Evolutionary conservation across 768 basidiomycete genomes (phyloP), one percentile per base, ranked within the genome.

Genomic region (Floccularia luteovirens): DNA sequence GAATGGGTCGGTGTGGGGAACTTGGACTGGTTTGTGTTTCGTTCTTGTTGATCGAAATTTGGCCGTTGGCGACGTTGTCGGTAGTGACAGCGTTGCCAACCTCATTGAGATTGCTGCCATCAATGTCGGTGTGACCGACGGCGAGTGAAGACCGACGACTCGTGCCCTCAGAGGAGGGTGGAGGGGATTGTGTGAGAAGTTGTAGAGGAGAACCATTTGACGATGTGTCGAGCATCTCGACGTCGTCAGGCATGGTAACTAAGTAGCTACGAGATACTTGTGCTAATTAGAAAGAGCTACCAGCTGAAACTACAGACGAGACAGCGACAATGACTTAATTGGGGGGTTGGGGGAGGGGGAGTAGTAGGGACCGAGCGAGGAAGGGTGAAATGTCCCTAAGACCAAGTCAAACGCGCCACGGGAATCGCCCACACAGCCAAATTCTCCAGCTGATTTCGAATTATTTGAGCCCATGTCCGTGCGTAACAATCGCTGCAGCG

Each of bases 1-100:
- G 46, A 36, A 58, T 53, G 35, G 44, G 51, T 37, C 34, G 48
- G 35, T 35, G 49, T 42, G 37, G 46, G 36, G n/a, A n/a, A n/a
- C n/a, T n/a, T n/a, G n/a, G n/a, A n/a, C n/a, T 33, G 55, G 44
- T 41, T 51, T 47, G 43, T 23, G 46, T 11, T 19, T 24, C 36
- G 4, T 34, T 7, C 36, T 21, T 12, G 36, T 16, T 17, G 22
- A 17, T 16, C 22, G 33, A 12, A 11, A 20, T 22, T 42, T n/a
- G n/a, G 43, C 39, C 23, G 51, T 43, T 36, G 41, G 39, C 27
- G 46, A 41, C 39, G 44, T 40, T 27, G 39, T 22, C 24, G 46
- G 24, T 2, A 28, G 25, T 11, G 31, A 39, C 23, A 41, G 48
- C 48, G 42, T 51, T 50, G 17, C 46, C 41, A 17, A 44, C 48